These are phyloP conservation scores for Vachellia collinsii DNA, from an alignment of 306 rosid species.

Conservation along the genomic window DNA sequence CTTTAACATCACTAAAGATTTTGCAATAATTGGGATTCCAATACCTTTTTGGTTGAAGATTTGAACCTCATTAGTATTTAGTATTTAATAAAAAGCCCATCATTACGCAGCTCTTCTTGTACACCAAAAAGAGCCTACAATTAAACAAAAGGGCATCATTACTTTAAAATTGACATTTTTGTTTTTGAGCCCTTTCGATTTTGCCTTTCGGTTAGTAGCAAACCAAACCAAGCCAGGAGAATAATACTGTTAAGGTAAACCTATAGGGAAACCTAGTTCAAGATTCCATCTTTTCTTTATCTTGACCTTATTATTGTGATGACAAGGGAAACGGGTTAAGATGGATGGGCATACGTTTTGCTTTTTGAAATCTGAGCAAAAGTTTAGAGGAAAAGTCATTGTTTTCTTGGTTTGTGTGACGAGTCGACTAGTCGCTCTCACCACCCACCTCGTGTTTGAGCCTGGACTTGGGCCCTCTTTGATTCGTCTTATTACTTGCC, in stretches of 20 bases:
- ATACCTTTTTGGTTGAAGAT: constrained; percentile 32
- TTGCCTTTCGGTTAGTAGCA: background rate
- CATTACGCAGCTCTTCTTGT: background rate
- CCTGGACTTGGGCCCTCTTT: background rate
- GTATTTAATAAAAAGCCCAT: background rate
- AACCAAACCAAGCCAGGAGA: background rate
- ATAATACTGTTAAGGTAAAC: background rate
- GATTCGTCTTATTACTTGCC: background rate
- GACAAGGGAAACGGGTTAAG: constrained; percentile 23
- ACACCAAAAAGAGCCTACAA: background rate
- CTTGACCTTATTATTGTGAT: constrained; percentile 23
- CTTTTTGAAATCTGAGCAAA: constrained; percentile 54
- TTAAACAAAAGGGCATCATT: background rate
- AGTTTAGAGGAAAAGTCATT: constrained; percentile 23
- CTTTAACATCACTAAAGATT: constrained; percentile 38
- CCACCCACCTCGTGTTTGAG: background rate
- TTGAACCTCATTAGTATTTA: background rate
- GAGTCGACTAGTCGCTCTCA: constrained; percentile 33
- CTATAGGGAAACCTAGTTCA: background rate
- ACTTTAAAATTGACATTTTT: constrained; percentile 33
- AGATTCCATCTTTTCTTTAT: background rate
- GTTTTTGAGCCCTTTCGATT: background rate
- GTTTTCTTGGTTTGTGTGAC: constrained; percentile 47
- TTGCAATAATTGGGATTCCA: constrained; percentile 46
- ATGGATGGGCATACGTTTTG: background rate